Evolutionary conservation across 2,329 filamentous ascomycete species (phyloP).

Genomic region (Proliferodiscus dingleyae): DNA sequence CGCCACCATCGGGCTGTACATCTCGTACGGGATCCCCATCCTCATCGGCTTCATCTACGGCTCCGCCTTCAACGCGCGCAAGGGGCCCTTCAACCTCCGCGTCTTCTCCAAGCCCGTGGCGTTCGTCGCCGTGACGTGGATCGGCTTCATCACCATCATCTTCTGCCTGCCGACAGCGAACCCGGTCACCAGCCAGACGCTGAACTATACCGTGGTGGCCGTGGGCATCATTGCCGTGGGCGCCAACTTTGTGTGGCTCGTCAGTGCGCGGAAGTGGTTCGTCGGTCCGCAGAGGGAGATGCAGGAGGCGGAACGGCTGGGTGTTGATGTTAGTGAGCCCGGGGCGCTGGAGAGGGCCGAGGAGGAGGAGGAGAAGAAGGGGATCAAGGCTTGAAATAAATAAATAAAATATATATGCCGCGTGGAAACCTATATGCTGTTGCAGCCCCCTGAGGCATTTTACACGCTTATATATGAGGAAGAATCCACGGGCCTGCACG

Average conservation of each 20-base stretch:
- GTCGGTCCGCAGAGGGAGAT: constrained; percentile 51
- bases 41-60: constrained; percentile 49
- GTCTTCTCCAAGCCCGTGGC: constrained; percentile 43
- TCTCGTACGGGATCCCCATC: constrained; percentile 54
- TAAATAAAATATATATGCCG: too few relatives aligned
- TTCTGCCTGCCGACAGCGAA: constrained; percentile 54
- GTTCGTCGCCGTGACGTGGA: constrained; percentile 45
- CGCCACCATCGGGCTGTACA: constrained; percentile 53
- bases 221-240: constrained; percentile 51
- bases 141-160: constrained; percentile 49
- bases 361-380: constrained; percentile 10
- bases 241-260: constrained; percentile 43
- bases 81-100: constrained; percentile 52
- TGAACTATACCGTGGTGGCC: constrained; percentile 56
- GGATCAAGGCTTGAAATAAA: neutral
- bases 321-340: constrained; percentile 38
- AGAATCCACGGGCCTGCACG: too few relatives aligned
- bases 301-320: constrained; percentile 42
- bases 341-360: constrained; percentile 25
- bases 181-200: constrained; percentile 49
- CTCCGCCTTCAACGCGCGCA: constrained; percentile 42
- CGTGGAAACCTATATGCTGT: too few relatives aligned
- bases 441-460: too few relatives aligned
- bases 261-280: constrained; percentile 52
- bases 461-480: too few relatives aligned